These are phyloP conservation scores for Nakazawaea wickerhamii DNA, from an alignment of 805 yeast species.

Conservation along the genomic window DNA sequence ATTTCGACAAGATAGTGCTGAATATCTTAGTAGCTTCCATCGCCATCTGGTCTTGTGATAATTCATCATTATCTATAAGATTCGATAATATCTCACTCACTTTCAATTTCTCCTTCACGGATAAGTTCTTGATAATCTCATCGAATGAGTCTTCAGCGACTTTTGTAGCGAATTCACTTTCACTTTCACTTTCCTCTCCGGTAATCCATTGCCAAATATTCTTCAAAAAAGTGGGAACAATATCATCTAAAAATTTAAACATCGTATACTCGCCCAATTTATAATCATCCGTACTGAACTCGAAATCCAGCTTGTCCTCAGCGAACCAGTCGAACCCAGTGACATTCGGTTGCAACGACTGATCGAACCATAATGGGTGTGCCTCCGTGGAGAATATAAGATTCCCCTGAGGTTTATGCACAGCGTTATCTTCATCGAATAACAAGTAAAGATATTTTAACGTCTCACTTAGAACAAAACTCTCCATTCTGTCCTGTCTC, in stretches of 20 bases:
- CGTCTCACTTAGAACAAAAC: conserved; percentile 85
- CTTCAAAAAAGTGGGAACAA: background rate
- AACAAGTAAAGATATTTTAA: conserved; percentile 75
- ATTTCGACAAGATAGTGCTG: too few relatives aligned
- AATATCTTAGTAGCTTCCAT: background rate
- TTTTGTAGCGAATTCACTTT: too few relatives aligned
- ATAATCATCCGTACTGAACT: conserved; percentile 1
- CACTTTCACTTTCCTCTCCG: background rate
- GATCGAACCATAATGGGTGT: conserved; percentile 77
- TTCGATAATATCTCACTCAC: background rate
- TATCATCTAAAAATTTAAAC: conserved; percentile 8
- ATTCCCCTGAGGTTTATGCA: conserved; percentile 28
- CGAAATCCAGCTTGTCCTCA: conserved; percentile 14
- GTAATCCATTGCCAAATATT: background rate
- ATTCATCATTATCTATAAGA: background rate
- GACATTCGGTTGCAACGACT: conserved; percentile 20
- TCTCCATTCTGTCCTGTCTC: conserved; percentile 80
- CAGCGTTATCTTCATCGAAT: conserved; percentile 65
- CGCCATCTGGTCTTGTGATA: background rate
- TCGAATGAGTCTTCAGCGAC: background rate
- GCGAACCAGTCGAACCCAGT: conserved; percentile 11
- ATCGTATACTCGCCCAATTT: conserved; percentile 11
- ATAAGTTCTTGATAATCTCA: background rate
- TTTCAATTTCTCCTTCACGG: background rate
- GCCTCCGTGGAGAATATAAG: conserved; percentile 80